Evolutionary conservation across 2,329 filamentous ascomycete species (phyloP), one percentile per base, ranked within the genome.

Genomic region (Alternaria consortialis): DNA sequence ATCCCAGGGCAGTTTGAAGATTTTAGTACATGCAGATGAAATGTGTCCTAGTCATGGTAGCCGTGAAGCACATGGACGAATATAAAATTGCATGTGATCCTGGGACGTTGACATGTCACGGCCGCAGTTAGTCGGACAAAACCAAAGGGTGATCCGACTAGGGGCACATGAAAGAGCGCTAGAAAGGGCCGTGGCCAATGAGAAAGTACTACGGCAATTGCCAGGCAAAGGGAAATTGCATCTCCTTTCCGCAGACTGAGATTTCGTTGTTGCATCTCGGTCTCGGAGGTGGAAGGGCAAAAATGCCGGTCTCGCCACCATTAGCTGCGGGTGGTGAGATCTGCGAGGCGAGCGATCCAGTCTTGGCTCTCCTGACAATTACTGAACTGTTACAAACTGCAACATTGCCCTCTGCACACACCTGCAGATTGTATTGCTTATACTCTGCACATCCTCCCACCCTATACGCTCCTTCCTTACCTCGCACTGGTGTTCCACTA

Each of bases 291-390:
- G 60, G 60, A 59, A 59, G 53, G 6, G 46, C 53, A 17, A 56
- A 55, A 51, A 48, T 58, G 66, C 55, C 58, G 56, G 58, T 69
- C 66, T 68, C 66, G 66, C 66, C 66, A 67, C 66, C 58, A 59
- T 63, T 61, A 64, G 60, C 59, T 63, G 59, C 62, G 40, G 53
- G 63, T 65, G 66, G 64, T 67, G 60, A 65, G 66, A 68, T 63
- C 53, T 53, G 51, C 60, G 52, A 37, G 53, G 57, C 59, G 54
- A 58, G 43, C 56, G 27, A 61, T 60, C 47, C 17, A 20, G 37
- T 56, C 62, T 67, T 61, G 62, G 62, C 64, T 69, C 66, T 67
- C 66, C 66, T 69, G 66, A 69, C 62, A 67, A 62, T 65, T 62
- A 34, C 43, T 53, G 53, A 11, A 56, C 44, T 40, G 11, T 23